Percentiles rank a stretch among this genome's conserved stretches.
Evolutionary conservation across 1,139 yeast species (phyloP).

Genomic region (Lodderomyces orthopsilosis): DNA sequence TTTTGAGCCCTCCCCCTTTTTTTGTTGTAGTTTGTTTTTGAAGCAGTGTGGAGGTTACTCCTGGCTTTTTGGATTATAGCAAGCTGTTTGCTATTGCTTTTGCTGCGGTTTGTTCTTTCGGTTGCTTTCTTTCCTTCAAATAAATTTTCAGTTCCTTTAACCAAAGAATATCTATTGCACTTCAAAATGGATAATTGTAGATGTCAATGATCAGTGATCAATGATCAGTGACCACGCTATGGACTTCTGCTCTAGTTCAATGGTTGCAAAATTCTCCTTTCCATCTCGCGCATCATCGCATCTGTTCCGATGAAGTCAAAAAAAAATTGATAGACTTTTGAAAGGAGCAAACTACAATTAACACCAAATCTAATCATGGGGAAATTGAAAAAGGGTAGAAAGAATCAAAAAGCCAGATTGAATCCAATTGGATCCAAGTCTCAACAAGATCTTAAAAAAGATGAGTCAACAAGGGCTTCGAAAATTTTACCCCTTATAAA

Average conservation of each 20-base stretch:
- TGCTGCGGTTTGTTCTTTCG: background rate
- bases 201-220: too few species aligned
- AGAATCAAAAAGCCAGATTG: constrained; percentile 51
- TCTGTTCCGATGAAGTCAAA: background rate
- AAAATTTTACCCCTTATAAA: constrained; percentile 68
- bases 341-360: background rate
- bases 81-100: background rate
- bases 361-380: constrained; percentile 47
- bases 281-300: background rate
- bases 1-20: background rate
- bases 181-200: too few species aligned
- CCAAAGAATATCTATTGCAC: background rate
- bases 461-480: constrained; percentile 48
- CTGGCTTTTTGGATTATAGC: background rate
- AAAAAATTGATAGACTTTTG: too few species aligned
- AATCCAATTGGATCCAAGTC: constrained; percentile 42
- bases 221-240: too few species aligned
- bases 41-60: constrained; percentile 1
- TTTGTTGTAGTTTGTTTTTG: background rate
- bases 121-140: background rate
- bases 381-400: constrained; percentile 69
- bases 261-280: too few species aligned
- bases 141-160: background rate
- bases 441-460: constrained; percentile 32
- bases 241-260: too few species aligned